Conservation (phyloP, 352 stramenopile genomes). For the Phytophthora sansomeana region DNA sequence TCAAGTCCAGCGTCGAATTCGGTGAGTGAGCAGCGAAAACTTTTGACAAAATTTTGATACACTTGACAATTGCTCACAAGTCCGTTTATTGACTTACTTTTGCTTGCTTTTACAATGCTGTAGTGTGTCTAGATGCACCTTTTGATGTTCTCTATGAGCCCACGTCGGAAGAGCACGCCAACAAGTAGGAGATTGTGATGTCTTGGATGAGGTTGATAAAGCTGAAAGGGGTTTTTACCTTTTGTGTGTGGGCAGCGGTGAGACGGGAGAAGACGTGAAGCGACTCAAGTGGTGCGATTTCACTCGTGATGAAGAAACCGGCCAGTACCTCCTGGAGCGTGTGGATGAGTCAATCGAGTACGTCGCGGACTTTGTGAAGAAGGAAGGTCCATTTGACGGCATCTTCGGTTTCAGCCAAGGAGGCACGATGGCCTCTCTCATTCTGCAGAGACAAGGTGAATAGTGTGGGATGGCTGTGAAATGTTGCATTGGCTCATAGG, state of each 20-base stretch:
- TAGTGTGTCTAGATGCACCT: conserved; percentile 82
- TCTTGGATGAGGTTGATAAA: neutral
- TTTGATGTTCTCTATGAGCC: conserved; percentile 79
- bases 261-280: conserved; percentile 49
- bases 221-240: neutral
- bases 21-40: conserved; percentile 46
- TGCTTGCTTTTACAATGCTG: conserved; percentile 5
- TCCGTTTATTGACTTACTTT: neutral
- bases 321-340: conserved; percentile 48
- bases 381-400: conserved; percentile 85
- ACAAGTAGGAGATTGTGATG: conserved; percentile 35
- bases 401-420: conserved; percentile 90
- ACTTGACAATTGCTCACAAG: too few relatives aligned
- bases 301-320: conserved; percentile 49
- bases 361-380: conserved; percentile 61
- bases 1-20: conserved; percentile 86
- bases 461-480: neutral
- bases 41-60: conserved; percentile 1
- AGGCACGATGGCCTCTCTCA: conserved; percentile 69
- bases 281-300: conserved; percentile 87
- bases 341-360: conserved; percentile 79
- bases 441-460: conserved; percentile 76
- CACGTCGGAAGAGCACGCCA: conserved; percentile 57
- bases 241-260: conserved; percentile 23
- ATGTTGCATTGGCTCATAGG: neutral